Percentiles rank a stretch among this genome's conserved stretches.
Evolutionary conservation across 768 basidiomycete genomes (phyloP).

Genomic region (Tulasnella sp.): DNA sequence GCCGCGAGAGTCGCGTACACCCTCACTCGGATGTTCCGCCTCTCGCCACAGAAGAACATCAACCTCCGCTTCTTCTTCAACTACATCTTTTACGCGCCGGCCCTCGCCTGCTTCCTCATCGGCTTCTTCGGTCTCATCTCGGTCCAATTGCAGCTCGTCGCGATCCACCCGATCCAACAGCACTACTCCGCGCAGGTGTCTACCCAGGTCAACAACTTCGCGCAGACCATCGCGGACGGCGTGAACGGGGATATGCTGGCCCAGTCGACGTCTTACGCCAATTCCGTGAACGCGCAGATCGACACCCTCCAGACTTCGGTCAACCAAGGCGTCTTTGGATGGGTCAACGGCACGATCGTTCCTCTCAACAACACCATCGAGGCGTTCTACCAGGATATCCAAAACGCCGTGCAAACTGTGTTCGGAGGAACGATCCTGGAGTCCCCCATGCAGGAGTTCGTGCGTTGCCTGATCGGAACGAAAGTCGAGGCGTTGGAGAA

Average conservation of each 20-base stretch:
- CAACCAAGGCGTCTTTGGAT: constrained; percentile 84
- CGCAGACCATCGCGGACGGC: constrained; percentile 55
- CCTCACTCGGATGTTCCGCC: constrained; percentile 38
- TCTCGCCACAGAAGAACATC: constrained; percentile 51
- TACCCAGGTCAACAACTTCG: constrained; percentile 51
- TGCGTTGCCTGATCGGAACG: constrained; percentile 80
- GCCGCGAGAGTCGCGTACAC: constrained; percentile 51
- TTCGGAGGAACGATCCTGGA: constrained; percentile 82
- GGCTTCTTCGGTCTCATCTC: constrained; percentile 83
- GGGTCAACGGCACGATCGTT: constrained; percentile 85
- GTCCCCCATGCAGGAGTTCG: constrained; percentile 70
- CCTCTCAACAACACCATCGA: constrained; percentile 79
- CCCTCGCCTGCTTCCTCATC: constrained; percentile 81
- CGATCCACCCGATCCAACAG: constrained; percentile 57
- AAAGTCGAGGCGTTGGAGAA: constrained; percentile 81
- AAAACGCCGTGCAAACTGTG: constrained; percentile 59
- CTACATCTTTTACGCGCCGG: constrained; percentile 86
- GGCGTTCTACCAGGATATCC: constrained; percentile 77
- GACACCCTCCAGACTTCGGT: constrained; percentile 58
- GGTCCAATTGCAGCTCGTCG: constrained; percentile 77
- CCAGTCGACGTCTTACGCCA: constrained; percentile 67
- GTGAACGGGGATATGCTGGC: constrained; percentile 78
- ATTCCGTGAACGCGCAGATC: constrained; percentile 61
- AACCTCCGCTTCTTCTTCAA: constrained; percentile 80
- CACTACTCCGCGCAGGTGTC: constrained; percentile 56